Evolutionary conservation across 192 early-diverging fungal genomes (phyloP).

Genomic region (Dissophora globulifera): DNA sequence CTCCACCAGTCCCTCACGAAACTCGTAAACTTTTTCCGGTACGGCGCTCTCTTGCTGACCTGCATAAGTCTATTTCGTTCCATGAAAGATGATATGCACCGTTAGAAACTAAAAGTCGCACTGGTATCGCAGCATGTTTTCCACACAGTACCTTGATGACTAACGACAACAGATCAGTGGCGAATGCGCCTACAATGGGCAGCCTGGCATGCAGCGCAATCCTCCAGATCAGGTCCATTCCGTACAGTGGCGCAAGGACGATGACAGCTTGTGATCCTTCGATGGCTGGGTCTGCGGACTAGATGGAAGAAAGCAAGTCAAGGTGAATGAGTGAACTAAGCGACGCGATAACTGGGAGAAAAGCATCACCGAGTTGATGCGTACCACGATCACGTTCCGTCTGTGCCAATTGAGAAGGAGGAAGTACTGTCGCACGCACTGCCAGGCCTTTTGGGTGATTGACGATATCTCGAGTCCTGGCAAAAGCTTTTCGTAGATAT

Average conservation of each 20-base stretch:
- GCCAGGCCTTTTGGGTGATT: slow-evolving; percentile 51
- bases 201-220: slow-evolving; percentile 51
- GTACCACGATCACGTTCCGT: slow-evolving; percentile 35
- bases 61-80: slow-evolving; percentile 42
- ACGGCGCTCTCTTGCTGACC: slow-evolving; percentile 19
- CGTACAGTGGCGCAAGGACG: slow-evolving; percentile 47
- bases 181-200: slow-evolving; percentile 50
- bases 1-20: slow-evolving; percentile 55
- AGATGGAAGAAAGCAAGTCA: slow-evolving; percentile 1
- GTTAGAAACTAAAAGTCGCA: no score
- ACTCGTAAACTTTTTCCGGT: slow-evolving; percentile 21
- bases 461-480: slow-evolving; percentile 49
- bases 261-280: slow-evolving; percentile 19
- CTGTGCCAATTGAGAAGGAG: slow-evolving; percentile 52
- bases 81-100: no score
- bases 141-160: slow-evolving; percentile 28
- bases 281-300: slow-evolving; percentile 7
- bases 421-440: slow-evolving; percentile 53
- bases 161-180: slow-evolving; percentile 43
- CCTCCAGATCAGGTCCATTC: slow-evolving; percentile 59
- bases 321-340: no score
- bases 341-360: no score
- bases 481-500: slow-evolving; percentile 52
- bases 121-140: neutral
- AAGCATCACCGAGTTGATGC: neutral